phyloP scores from a whole-genome alignment of 352 stramenopile genomes.

The Phytophthora meadii region DNA sequence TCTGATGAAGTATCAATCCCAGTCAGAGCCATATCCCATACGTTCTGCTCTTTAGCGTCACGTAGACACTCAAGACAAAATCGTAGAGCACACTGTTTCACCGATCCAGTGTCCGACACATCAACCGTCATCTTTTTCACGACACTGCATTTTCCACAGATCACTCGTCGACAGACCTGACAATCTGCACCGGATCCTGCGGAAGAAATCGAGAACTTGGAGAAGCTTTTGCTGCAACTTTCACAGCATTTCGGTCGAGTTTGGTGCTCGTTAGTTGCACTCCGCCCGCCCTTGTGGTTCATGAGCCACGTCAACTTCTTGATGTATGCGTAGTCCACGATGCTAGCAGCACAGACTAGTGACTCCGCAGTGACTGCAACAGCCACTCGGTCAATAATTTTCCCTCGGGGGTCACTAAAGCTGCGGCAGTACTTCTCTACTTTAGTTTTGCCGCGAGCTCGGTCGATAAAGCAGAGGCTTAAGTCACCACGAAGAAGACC shows the following conservation, averaged over 20 bases:
- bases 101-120: constrained; percentile 33
- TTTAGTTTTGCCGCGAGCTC: neutral
- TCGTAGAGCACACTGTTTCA: constrained; percentile 44
- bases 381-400: neutral
- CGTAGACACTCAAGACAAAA: constrained; percentile 64
- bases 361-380: neutral
- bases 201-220: constrained; percentile 23
- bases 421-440: neutral
- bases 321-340: constrained; percentile 1
- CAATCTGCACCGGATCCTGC: constrained; percentile 35
- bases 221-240: constrained; percentile 23
- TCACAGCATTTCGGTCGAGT: constrained; percentile 35
- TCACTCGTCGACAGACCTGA: constrained; percentile 49
- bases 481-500: neutral
- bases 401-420: neutral
- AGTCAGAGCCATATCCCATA: constrained; percentile 49
- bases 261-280: constrained; percentile 1
- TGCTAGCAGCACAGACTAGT: neutral
- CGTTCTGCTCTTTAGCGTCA: constrained; percentile 47
- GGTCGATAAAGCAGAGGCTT: neutral
- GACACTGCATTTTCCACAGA: constrained; percentile 60
- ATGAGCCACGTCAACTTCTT: neutral
- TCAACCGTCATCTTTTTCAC: constrained; percentile 66
- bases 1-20: constrained; percentile 15
- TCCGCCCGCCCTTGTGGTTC: neutral